Evolutionary conservation across 306 rosid genomes (phyloP).

Genomic region (Prunus fruticosa): DNA sequence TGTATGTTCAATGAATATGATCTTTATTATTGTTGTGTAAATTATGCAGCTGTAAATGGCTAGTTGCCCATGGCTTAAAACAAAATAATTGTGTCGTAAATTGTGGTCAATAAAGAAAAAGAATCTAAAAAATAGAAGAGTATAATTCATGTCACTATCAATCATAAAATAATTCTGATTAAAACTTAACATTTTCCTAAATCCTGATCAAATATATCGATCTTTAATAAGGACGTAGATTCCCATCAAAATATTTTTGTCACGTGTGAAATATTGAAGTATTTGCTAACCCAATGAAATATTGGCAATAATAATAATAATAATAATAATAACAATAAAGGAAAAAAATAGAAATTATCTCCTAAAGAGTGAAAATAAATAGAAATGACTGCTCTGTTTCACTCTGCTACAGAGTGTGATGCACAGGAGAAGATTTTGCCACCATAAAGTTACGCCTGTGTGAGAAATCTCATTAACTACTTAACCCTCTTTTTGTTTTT

Average conservation of each 20-base stretch:
- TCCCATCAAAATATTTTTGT: neutral
- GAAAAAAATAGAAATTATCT: no score
- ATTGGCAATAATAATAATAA: neutral
- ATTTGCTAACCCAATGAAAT: neutral
- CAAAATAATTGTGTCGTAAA: neutral
- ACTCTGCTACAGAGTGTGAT: neutral
- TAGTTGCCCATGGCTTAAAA: neutral
- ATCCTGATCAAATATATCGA: neutral
- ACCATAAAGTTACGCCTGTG: neutral
- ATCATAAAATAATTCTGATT: neutral
- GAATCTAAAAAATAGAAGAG: no score
- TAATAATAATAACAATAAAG: no score
- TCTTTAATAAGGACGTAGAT: neutral
- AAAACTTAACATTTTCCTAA: neutral
- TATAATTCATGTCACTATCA: neutral
- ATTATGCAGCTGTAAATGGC: neutral
- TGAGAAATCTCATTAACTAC: neutral
- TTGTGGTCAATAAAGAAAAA: neutral
- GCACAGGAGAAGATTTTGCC: neutral
- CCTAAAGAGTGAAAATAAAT: neutral
- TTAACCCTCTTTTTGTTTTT: neutral
- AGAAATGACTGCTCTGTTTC: neutral
- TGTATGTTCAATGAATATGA: constrained; percentile 3
- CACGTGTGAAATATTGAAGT: neutral
- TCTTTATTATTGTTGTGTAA: constrained; percentile 6